Evolutionary conservation across 805 yeast species (phyloP), one percentile per base, ranked within the genome.

Genomic region (Candida dajiaensis): DNA sequence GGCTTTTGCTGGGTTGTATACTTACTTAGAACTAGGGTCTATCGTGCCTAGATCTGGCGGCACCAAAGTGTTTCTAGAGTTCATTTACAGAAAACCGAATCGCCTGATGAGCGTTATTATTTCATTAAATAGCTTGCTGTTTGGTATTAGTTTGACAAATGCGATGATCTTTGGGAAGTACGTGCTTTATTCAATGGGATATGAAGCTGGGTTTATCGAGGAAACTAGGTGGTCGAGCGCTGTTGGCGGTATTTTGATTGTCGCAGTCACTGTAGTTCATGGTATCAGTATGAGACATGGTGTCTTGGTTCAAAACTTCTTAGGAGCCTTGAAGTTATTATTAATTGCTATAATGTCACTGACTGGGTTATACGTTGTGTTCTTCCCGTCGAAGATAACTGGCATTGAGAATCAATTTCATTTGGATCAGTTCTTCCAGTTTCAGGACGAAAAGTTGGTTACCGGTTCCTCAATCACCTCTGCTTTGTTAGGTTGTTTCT

Each of bases 31-130:
- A 57, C 63, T 85, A 47, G 94, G 92, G 0, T 75, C 84, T 9
- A 70, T 83, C 57, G 69, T 84, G 10, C 89, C 92, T 0, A 68
- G 85, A 54, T 80, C 83, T 49, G 94, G 95, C 3, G 95, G 92
- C 0, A 76, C 82, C 37, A 85, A 85, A 57, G 81, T 80, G 19
- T 85, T 85, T 51, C 62, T 85, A 47, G 92, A 85, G 57, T 78
- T 74, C 50, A 77, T 83, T 19, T 85, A 80, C 58, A 72, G 74
- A 42, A 75, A 65, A 49, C 95, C 94, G 0, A 69, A 65, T 43
- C 67, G 78, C 67, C 58, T 81, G 57, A 70, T 75, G 38, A 72
- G 78, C 40, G 81, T 77, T 16, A 66, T 76, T 3, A 73, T 75
- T 48, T 70, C 74, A 42, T 52, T 77, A 1, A 77, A 70, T 49